These are phyloP conservation scores for Xylaria sp. DNA, from an alignment of 2,329 filamentous ascomycete species.

Conservation along the genomic window DNA sequence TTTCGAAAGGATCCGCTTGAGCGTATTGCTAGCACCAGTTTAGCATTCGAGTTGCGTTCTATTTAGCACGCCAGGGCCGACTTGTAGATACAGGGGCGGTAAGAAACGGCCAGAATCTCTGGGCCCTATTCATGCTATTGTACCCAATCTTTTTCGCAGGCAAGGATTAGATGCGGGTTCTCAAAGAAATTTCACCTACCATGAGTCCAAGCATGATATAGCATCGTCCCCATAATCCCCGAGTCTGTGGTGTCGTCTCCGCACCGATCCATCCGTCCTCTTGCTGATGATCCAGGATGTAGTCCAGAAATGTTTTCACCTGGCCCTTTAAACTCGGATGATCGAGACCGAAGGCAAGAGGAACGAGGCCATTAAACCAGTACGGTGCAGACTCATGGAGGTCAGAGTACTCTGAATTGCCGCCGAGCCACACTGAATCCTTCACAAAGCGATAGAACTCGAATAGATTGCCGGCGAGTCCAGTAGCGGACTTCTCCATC, in stretches of 20 bases:
- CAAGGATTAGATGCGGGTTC: not conserved
- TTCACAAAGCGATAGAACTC: conserved; percentile 53
- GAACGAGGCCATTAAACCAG: conserved; percentile 55
- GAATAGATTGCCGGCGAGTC: conserved; percentile 34
- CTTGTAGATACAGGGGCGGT: too few species aligned
- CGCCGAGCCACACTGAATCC: conserved; percentile 47
- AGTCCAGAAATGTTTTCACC: conserved; percentile 40
- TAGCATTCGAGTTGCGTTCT: too few species aligned
- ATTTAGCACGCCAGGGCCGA: too few species aligned
- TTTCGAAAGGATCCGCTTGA: conserved; percentile 42
- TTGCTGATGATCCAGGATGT: conserved; percentile 45
- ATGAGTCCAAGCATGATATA: conserved; percentile 47
- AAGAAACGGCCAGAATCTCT: too few species aligned
- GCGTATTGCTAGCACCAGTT: conserved; percentile 36
- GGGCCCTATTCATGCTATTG: not conserved
- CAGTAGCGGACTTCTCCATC: conserved; percentile 24
- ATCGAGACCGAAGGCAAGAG: conserved; percentile 47
- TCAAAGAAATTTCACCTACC: conserved; percentile 17
- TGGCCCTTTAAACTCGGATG: conserved; percentile 47
- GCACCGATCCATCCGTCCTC: conserved; percentile 55
- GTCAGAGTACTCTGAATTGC: conserved; percentile 45
- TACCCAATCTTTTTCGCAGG: too few species aligned
- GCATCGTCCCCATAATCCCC: conserved; percentile 50
- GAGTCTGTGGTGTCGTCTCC: conserved; percentile 37
- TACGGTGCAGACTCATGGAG: conserved; percentile 53